Base-by-base conservation (phyloP, 2,329 filamentous ascomycete species). In the Aspergillus cejpii region DNA sequence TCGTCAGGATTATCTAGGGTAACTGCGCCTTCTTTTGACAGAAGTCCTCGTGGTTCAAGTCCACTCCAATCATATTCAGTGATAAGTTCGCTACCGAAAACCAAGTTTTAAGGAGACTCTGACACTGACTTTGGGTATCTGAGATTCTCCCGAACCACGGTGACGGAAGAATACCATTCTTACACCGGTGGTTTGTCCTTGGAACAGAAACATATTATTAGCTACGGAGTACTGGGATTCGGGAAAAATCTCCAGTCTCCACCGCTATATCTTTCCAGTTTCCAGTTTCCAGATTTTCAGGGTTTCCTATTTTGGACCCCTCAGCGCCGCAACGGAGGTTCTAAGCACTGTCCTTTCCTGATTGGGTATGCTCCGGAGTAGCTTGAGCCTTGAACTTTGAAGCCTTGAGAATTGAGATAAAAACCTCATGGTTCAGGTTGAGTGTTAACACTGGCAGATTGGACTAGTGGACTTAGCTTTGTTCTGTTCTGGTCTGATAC, bases 261-360 rank as follows among this genome's bases (percentile, higher is more conserved):
- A 34, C 31, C 7, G 15, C 15, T 33, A 14, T 4, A 14, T 33
- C 29, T 12, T 6, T 5, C 28, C 28, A 3, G 37, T 23, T 44
- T 41, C 28, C 37, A 38, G 44, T 23, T 40, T 27, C 10, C 8
- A 17, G 34, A 37, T 31, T 37, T 19, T 14, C 29, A 39, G 24
- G 45, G 27, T 38, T 39, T 44, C 48, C 41, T 45, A 45, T 43
- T 51, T 48, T 48, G 45, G 46, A 45, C 38, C 45, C 49, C 43
- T 48, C 37, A 46, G 29, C 43, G n/a, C n/a, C n/a, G n/a, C n/a
- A n/a, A n/a, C n/a, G n/a, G 38, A 46, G 46, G 17, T 8, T 31
- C 28, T 8, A 3, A 28, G 40, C 33, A 39, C 26, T 23, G 14
- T 34, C 24, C 41, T n/a, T 42, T 6, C 44, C 33, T 24, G 7